A percentile compares a stretch with the other conserved stretches of the same genome.
phyloP scores from a whole-genome alignment of 2,329 filamentous ascomycete genomes.

The Xylaria arbuscula region DNA sequence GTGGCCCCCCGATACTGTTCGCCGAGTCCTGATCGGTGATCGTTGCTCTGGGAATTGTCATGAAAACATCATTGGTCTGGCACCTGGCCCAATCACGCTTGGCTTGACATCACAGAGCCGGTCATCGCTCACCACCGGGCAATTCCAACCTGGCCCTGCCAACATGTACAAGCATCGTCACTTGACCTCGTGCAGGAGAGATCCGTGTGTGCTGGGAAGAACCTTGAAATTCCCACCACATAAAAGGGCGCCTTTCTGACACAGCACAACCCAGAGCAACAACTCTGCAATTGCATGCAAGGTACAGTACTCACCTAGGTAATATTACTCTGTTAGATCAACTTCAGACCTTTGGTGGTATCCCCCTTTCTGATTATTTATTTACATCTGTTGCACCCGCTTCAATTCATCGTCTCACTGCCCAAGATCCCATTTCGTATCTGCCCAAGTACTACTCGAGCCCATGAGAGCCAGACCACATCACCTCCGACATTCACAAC shows the following conservation, averaged over 20 bases:
- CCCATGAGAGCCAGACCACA: constrained; percentile 13
- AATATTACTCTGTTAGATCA: constrained; percentile 26
- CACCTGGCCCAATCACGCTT: constrained; percentile 34
- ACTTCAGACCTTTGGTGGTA: not conserved
- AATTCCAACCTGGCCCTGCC: constrained; percentile 17
- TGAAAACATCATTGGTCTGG: constrained; percentile 34
- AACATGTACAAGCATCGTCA: constrained; percentile 37
- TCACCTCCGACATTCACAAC: constrained; percentile 4
- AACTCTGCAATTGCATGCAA: constrained; percentile 28
- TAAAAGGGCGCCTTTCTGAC: constrained; percentile 15
- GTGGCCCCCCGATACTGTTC: constrained; percentile 7
- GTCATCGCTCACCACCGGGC: constrained; percentile 31
- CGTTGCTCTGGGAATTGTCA: constrained; percentile 30
- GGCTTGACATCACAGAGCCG: constrained; percentile 38
- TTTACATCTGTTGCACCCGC: not conserved
- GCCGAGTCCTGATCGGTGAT: constrained; percentile 24
- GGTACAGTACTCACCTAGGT: constrained; percentile 31
- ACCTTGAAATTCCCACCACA: constrained; percentile 20
- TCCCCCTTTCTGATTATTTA: not conserved
- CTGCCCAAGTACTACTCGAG: not conserved
- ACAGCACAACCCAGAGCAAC: constrained; percentile 3
- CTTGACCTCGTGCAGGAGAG: constrained; percentile 33
- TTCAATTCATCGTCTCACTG: not conserved
- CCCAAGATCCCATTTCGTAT: constrained; percentile 17
- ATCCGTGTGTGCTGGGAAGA: not conserved